Conservation (phyloP, 768 basidiomycete genomes). For the Gymnopilus junonius region DNA sequence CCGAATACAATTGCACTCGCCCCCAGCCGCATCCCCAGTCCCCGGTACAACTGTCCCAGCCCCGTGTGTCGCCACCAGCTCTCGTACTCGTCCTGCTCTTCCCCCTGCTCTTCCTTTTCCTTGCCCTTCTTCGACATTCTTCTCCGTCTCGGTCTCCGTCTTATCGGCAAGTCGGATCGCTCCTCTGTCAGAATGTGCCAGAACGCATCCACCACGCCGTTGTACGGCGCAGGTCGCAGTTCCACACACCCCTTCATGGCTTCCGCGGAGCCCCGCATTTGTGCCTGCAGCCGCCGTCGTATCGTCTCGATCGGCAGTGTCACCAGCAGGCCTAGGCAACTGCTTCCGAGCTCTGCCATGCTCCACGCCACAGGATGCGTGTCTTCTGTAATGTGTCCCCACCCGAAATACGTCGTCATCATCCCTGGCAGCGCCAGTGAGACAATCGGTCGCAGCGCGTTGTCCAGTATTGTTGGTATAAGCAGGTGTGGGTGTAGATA, state of each 20-base stretch:
- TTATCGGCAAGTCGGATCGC: conserved; percentile 78
- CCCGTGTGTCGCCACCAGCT: conserved; percentile 74
- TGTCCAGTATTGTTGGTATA: conserved; percentile 87
- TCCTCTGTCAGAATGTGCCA: conserved; percentile 97
- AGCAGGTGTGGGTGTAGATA: conserved; percentile 93
- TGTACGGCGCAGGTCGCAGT: conserved; percentile 86
- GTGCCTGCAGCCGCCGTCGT: conserved; percentile 86
- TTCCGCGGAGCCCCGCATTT: conserved; percentile 73
- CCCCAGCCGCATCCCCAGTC: conserved; percentile 76
- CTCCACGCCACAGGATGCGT: conserved; percentile 84
- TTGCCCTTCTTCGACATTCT: no score
- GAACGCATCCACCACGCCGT: conserved; percentile 88
- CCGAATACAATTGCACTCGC: conserved; percentile 78
- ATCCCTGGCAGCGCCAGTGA: conserved; percentile 81
- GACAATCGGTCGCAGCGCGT: conserved; percentile 83
- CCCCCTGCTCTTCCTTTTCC: conserved; percentile 36
- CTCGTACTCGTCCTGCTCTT: conserved; percentile 43
- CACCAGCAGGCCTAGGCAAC: conserved; percentile 73
- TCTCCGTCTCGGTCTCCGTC: conserved; percentile 39
- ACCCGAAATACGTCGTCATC: conserved; percentile 63
- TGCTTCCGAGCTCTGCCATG: conserved; percentile 74
- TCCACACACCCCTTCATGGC: conserved; percentile 84
- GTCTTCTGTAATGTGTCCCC: conserved; percentile 69
- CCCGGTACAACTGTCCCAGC: conserved; percentile 86
- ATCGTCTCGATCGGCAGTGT: conserved; percentile 95